A percentile compares a stretch with the other conserved stretches of the same genome.
These are phyloP conservation scores for Saccharomycopsis sp. DNA, from an alignment of 805 yeast genomes.

Conservation along the genomic window DNA sequence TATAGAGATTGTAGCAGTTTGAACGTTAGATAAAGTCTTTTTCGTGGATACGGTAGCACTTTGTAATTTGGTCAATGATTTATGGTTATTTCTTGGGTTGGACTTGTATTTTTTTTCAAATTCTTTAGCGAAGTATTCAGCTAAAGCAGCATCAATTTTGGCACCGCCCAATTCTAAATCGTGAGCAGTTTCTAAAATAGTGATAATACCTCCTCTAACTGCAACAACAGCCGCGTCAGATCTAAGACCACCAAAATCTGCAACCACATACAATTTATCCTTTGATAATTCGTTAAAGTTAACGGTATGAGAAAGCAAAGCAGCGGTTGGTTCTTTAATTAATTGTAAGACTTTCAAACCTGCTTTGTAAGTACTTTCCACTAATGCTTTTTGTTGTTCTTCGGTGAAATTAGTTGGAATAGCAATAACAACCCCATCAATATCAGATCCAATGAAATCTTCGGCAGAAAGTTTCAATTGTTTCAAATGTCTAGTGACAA, in stretches of 20 bases:
- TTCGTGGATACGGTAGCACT: conserved; percentile 78
- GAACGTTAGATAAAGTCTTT: conserved; percentile 87
- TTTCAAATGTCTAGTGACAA: conserved; percentile 73
- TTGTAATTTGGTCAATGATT: conserved; percentile 83
- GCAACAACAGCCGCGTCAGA: conserved; percentile 93
- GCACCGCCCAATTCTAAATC: conserved; percentile 83
- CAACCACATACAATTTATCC: conserved; percentile 82
- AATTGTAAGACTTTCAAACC: conserved; percentile 79
- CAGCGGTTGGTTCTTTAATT: conserved; percentile 89
- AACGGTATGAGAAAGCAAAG: conserved; percentile 69
- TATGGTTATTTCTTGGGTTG: conserved; percentile 72
- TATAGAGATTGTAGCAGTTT: conserved; percentile 82
- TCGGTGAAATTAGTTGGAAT: conserved; percentile 85
- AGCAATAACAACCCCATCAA: conserved; percentile 80
- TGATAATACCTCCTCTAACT: conserved; percentile 88
- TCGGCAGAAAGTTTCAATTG: conserved; percentile 84
- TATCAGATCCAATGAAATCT: conserved; percentile 77
- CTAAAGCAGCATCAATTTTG: conserved; percentile 69
- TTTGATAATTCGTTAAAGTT: conserved; percentile 31
- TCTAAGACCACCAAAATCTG: conserved; percentile 94
- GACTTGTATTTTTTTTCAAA: conserved; percentile 81
- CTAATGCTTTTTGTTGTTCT: conserved; percentile 60
- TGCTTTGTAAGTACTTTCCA: conserved; percentile 56
- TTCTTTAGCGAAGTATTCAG: conserved; percentile 85
- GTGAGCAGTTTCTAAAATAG: conserved; percentile 80